phyloP scores from a whole-genome alignment of 176 grass and related monocot genomes.

The Cenchrus americanus region DNA sequence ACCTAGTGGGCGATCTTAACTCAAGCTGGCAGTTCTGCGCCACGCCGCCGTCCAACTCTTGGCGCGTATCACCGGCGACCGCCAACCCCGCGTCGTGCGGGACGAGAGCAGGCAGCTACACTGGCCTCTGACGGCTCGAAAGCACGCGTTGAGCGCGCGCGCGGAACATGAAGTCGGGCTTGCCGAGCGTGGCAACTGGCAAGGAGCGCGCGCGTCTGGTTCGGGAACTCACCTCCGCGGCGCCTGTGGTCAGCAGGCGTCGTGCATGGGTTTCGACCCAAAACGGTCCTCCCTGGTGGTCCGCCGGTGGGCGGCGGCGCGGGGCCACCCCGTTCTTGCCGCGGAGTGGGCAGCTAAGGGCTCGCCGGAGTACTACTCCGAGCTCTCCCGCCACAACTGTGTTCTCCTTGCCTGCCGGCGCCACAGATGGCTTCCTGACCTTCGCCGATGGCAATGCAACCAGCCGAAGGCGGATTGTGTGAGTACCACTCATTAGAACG shows the following conservation, averaged over 20 bases:
- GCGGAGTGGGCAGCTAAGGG: conserved; percentile 37
- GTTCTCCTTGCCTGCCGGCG: conserved; percentile 31
- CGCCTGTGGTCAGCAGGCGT: conserved; percentile 17
- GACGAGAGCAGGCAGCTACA: no score
- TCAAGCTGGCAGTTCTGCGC: no score
- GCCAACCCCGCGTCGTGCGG: no score
- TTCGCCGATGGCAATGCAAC: conserved; percentile 75
- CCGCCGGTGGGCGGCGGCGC: conserved; percentile 58
- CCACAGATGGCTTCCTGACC: conserved; percentile 36
- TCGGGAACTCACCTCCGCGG: no score
- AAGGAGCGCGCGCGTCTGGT: no score
- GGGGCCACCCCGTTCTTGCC: conserved; percentile 39
- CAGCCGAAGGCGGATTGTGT: conserved; percentile 48
- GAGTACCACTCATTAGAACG: neutral
- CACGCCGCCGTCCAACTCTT: no score
- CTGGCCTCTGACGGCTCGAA: no score
- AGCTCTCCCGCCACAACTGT: conserved; percentile 64
- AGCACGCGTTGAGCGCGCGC: no score
- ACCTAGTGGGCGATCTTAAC: no score
- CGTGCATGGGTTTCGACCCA: conserved; percentile 57
- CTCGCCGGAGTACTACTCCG: conserved; percentile 70
- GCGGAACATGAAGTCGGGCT: no score
- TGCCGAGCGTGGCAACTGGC: no score
- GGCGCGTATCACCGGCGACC: no score
- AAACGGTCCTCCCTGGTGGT: conserved; percentile 77